Conservation (phyloP, 2,329 filamentous ascomycete species). For the Calonectria pteridis region DNA sequence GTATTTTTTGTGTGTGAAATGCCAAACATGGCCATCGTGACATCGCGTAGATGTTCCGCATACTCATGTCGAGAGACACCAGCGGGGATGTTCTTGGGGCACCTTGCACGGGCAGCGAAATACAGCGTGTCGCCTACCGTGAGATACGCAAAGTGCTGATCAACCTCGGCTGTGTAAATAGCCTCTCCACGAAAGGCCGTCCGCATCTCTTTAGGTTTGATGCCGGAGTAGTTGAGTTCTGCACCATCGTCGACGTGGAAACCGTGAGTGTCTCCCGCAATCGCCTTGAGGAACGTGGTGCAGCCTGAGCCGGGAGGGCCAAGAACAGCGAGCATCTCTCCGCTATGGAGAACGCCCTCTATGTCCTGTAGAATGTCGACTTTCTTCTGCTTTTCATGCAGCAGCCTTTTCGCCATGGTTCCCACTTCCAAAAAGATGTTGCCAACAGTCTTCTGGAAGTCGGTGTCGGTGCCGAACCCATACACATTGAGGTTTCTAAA, state of each 20-base stretch:
- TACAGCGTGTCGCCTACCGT: conserved; percentile 80
- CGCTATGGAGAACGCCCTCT: conserved; percentile 39
- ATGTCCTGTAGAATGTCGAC: conserved; percentile 36
- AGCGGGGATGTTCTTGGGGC: conserved; percentile 68
- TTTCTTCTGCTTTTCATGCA: conserved; percentile 24
- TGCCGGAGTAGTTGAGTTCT: conserved; percentile 59
- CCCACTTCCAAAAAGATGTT: conserved; percentile 42
- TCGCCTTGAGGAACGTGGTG: conserved; percentile 66
- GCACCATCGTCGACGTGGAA: conserved; percentile 32
- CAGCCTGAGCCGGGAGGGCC: conserved; percentile 66
- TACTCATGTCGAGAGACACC: conserved; percentile 65
- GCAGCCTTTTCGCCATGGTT: conserved; percentile 26
- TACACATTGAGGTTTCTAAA: conserved; percentile 44
- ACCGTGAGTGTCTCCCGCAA: conserved; percentile 62
- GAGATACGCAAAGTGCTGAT: conserved; percentile 80
- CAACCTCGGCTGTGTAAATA: conserved; percentile 85
- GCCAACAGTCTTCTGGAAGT: conserved; percentile 46
- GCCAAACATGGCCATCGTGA: conserved; percentile 77
- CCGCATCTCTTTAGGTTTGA: conserved; percentile 10
- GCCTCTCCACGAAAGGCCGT: conserved; percentile 72
- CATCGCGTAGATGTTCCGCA: conserved; percentile 72
- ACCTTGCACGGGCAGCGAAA: conserved; percentile 76
- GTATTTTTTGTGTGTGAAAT: conserved; percentile 77
- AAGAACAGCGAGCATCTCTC: conserved; percentile 47
- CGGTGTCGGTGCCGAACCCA: conserved; percentile 45